Evolutionary conservation across 805 yeast species (phyloP), one percentile per base, ranked within the genome.

Genomic region (Saturnispora serradocipensis): DNA sequence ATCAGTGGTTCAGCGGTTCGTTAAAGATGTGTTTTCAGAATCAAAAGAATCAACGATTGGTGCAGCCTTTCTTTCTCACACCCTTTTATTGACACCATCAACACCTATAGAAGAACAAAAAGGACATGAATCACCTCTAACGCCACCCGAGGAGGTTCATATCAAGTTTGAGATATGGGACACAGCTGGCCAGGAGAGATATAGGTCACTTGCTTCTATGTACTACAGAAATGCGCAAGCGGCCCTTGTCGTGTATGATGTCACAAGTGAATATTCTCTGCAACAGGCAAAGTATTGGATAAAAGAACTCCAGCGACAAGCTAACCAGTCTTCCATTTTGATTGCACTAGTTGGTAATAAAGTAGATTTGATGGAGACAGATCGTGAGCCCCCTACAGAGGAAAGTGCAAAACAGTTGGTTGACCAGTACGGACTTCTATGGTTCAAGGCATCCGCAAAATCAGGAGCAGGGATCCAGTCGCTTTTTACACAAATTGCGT

Each of bases 321-420:
- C 95, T 64, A 78, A 77, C 13, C 64, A 76, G 51, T 79, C 82
- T 50, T 25, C 39, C 28, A 80, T 90, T 49, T 82, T 89, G 44
- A 86, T 93, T 56, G 88, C 91, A 34, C 66, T 86, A 39, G 87
- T 83, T n/a, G 95, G 90, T n/a, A 86, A 86, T 62, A 86, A 86
- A 61, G 59, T 74, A 1, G 95, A 86, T 68, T 69, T 86, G 57
- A 75, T 65, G 15, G 68, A 66, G 4, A 73, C 75, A 35, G 71
- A 89, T 56, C 65, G 74, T 54, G 73, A 78, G 8, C 59, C 64
- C 4, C 63, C 58, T 32, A 73, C 68, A 13, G 71, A 70, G 24
- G 49, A 36, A 8, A 28, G 27, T 16, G 86, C 87, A 0, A 67
- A 69, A 57, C 71, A 76, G 34, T 82, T 81, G 59, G 81, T 82